phyloP scores from a whole-genome alignment of 2,329 filamentous ascomycete genomes.

The Microsporum ferrugineum region DNA sequence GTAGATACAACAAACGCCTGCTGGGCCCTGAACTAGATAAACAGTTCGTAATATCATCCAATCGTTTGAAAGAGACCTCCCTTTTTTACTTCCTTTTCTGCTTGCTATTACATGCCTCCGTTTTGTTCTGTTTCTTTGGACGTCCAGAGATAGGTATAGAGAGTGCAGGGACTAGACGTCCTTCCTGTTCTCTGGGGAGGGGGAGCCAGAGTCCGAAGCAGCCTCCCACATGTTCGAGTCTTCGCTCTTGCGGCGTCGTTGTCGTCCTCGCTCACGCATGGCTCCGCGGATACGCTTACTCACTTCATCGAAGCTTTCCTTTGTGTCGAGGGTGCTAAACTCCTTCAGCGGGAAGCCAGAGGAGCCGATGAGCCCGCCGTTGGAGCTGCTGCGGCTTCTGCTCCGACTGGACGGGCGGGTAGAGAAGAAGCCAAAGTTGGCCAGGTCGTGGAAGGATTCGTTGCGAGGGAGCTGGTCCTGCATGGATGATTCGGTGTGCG shows the following conservation, averaged over 20 bases:
- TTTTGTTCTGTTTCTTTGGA: neutral
- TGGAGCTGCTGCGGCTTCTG: constrained; percentile 56
- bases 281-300: constrained; percentile 72
- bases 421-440: constrained; percentile 78
- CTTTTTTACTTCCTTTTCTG: neutral
- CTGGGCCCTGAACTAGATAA: neutral
- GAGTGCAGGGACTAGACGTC: constrained; percentile 19
- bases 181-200: constrained; percentile 26
- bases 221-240: constrained; percentile 30
- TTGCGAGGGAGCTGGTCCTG: constrained; percentile 60
- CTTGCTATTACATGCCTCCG: neutral
- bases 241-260: constrained; percentile 41
- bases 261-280: constrained; percentile 66
- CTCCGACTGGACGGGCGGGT: constrained; percentile 67
- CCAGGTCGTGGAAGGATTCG: constrained; percentile 87
- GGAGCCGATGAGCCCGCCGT: constrained; percentile 50
- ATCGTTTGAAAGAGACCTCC: neutral
- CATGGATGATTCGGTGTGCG: neutral
- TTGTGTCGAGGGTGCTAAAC: constrained; percentile 56
- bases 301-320: constrained; percentile 68
- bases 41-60: neutral
- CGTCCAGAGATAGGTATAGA: neutral
- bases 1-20: neutral
- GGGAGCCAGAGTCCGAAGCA: constrained; percentile 29
- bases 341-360: constrained; percentile 55